Base-by-base conservation (phyloP, 495 filamentous ascomycete genomes). In the Podospora pseudocomata region DNA sequence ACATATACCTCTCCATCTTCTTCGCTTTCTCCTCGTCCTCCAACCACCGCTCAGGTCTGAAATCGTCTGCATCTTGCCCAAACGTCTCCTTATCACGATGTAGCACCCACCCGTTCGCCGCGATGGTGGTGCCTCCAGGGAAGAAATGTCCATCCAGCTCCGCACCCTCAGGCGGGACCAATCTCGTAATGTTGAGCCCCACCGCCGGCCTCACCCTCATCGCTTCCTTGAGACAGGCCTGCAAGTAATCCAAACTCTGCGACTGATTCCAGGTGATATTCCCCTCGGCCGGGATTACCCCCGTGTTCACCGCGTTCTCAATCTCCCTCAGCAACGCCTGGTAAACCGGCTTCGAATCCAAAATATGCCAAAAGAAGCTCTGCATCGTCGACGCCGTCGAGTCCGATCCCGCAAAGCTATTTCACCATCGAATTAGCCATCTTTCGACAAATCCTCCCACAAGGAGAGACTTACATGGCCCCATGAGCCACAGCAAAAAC, bases 11-110 rank as follows among this genome's bases (percentile, higher is more conserved):
- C 77, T 81, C 82, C 86, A 80, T 82, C 61, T 66, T 79, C 74
- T 71, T 80, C 34, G 72, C 79, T 70, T 74, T 75, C 76, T 78
- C 79, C 67, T 79, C 74, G 49, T 82, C 80, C 66, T 86, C 83
- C 54, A 92, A 71, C 90, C 90, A 92, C 55, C 90, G 72, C 75
- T 89, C 89, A 0, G 90, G 89, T 19, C 84, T 76, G 70, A 85
- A 92, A 1, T 72, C 70, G 2, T 89, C 85, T 6, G 88, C 85
- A 68, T 92, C 89, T 5, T 83, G 73, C 0, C 90, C 89, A 74
- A 87, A 92, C n/a, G 86, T 70, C 0, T 76, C 78, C 68, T 77
- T 78, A 59, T 87, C 80, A 1, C 86, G 79, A 64, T 84, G 83
- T 54, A 86, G 64, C 61, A 87, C 82, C 75, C 84, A 87, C 0